Base-by-base conservation (phyloP, 2,329 filamentous ascomycete species). In the Microcyclospora pomicola region DNA sequence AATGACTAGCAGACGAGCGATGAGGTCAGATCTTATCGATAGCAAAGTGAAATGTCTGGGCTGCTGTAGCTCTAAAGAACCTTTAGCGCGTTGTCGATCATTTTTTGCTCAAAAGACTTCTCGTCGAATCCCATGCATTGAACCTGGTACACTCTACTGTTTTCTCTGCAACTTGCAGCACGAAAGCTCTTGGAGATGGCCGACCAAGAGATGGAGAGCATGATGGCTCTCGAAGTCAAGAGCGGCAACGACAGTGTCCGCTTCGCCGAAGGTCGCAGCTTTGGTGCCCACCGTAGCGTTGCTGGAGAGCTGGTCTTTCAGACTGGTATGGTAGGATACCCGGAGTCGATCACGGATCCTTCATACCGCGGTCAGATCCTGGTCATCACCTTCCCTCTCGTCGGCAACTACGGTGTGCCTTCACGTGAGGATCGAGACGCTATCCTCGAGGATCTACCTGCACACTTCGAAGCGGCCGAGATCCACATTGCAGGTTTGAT, bases 311-410 rank as follows among this genome's bases (percentile, higher is more conserved):
- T 98, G 60, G 91, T 98, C 65, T 98, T 98, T 69, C 88, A 96
- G 73, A 98, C 91, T 41, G 91, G 91, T 64, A 94, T 96, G 87
- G 91, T 96, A 52, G 91, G 91, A 57, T 98, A 98, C 61, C 87
- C 91, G 31, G 91, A 98, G 70, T 92, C 81, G 34, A 72, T 91
- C 52, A 88, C 83, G 43, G 83, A 91, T 58, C 83, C 83, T 49
- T 88, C 83, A 35, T 88, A 91, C 64, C 80, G 82, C 35, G 83
- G 83, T 45, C 88, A 98, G 67, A 94, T 98, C 52, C 73, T 98
- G 52, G 87, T 96, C 63, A 78, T 96, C 55, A 98, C 88, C 38
- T 95, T 94, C 62, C 91, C 88, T 42, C 71, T 96, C 30, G 82
- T 94, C 42, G 88, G 88, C 61, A 98, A 96, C 71, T 98, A 98